Percentiles rank a stretch among this genome's conserved stretches.
Evolutionary conservation across 2,329 filamentous ascomycete genomes (phyloP).

Genomic region (Aspergillus sp.): DNA sequence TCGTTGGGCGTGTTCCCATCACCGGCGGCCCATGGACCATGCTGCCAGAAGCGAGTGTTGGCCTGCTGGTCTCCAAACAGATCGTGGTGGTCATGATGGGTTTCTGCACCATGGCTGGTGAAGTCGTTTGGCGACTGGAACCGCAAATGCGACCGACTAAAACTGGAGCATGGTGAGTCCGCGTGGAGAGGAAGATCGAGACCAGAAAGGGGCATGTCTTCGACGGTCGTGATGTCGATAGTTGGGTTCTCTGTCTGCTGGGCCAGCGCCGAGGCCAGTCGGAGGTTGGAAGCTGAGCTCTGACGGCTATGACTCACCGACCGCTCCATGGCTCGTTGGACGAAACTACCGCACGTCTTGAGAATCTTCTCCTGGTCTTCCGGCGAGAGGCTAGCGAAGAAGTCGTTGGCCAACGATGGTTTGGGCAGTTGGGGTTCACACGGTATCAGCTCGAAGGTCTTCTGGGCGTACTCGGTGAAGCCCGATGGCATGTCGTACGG

Average conservation of each 20-base stretch:
- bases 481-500: conserved; percentile 41
- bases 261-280: conserved; percentile 33
- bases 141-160: conserved; percentile 37
- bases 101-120: conserved; percentile 29
- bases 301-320: conserved; percentile 33
- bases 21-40: conserved; percentile 38
- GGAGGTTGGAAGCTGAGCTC: conserved; percentile 33
- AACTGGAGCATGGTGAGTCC: conserved; percentile 39
- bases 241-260: conserved; percentile 36
- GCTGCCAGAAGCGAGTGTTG: conserved; percentile 41
- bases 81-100: conserved; percentile 38
- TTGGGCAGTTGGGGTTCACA: conserved; percentile 30
- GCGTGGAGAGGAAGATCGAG: conserved; percentile 36
- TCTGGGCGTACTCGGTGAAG: conserved; percentile 37
- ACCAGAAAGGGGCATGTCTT: conserved; percentile 32
- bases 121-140: conserved; percentile 40
- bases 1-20: conserved; percentile 40
- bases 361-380: conserved; percentile 40
- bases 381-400: conserved; percentile 33
- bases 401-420: conserved; percentile 38
- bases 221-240: conserved; percentile 38
- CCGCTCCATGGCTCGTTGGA: conserved; percentile 34
- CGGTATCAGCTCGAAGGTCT: conserved; percentile 32
- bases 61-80: conserved; percentile 42
- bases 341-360: conserved; percentile 38